These are phyloP conservation scores for Cryphonectria parasitica DNA, from an alignment of 2,329 filamentous ascomycete species.

Conservation along the genomic window DNA sequence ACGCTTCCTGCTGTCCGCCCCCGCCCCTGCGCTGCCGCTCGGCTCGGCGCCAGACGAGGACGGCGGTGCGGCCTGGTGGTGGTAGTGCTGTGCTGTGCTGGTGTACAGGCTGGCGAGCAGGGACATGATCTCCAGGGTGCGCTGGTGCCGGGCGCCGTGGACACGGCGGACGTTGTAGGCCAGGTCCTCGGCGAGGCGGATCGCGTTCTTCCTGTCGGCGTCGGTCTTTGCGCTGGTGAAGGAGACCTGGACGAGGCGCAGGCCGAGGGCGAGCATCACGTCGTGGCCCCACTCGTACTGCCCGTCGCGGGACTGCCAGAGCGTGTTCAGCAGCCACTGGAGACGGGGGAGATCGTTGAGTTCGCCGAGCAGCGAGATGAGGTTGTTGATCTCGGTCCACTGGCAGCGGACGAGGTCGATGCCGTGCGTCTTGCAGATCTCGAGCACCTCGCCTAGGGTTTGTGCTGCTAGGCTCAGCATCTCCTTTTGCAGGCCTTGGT, in stretches of 20 bases:
- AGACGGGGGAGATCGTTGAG: constrained; percentile 11
- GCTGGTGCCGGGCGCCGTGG: constrained; percentile 7
- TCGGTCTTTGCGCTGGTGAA: constrained; percentile 1
- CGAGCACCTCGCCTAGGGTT: constrained; percentile 10
- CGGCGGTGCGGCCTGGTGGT: neutral
- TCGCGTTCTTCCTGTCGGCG: constrained; percentile 8
- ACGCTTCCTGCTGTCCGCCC: neutral
- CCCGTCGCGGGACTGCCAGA: constrained; percentile 13
- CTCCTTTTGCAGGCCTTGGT: neutral
- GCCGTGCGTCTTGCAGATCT: constrained; percentile 16
- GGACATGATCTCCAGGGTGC: constrained; percentile 8
- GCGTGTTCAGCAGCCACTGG: constrained; percentile 10
- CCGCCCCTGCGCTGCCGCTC: neutral
- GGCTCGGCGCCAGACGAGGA: neutral
- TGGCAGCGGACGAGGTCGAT: constrained; percentile 13
- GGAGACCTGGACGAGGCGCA: constrained; percentile 11
- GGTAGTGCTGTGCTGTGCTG: constrained; percentile 10
- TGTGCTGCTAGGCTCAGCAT: neutral
- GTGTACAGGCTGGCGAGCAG: constrained; percentile 15
- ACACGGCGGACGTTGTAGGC: constrained; percentile 16
- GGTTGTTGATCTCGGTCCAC: constrained; percentile 9
- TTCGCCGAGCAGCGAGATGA: constrained; percentile 8
- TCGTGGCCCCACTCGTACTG: constrained; percentile 11
- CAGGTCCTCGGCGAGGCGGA: constrained; percentile 13
- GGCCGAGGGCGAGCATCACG: constrained; percentile 17